phyloP scores from a whole-genome alignment of 805 yeast species.

The Saccharomycopsis sp. region DNA sequence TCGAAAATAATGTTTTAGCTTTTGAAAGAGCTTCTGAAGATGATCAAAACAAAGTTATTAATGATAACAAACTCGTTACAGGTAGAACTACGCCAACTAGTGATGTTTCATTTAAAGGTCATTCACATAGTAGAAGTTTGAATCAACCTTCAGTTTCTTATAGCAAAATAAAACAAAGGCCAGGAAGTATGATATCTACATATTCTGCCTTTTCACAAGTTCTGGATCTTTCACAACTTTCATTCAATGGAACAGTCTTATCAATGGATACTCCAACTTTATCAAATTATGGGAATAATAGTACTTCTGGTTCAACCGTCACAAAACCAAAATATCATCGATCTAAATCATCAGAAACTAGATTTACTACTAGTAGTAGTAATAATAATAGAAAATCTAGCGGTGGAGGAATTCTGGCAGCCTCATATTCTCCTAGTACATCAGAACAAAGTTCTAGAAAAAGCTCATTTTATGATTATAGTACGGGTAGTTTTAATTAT shows the following conservation, averaged over 20 bases:
- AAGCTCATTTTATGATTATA: conserved; percentile 18
- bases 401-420: conserved; percentile 12
- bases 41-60: not conserved
- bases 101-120: too few relatives aligned
- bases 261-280: conserved; percentile 16
- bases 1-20: too few relatives aligned
- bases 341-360: conserved; percentile 9
- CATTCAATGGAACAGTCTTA: conserved; percentile 16
- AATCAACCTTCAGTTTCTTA: too few relatives aligned
- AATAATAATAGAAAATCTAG: too few relatives aligned
- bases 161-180: conserved; percentile 3
- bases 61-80: too few relatives aligned
- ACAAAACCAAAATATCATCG: conserved; percentile 4
- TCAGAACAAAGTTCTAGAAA: conserved; percentile 18
- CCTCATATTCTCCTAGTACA: conserved; percentile 16
- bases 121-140: too few relatives aligned
- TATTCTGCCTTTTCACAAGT: conserved; percentile 14
- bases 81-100: too few relatives aligned
- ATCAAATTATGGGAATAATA: conserved; percentile 1
- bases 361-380: conserved; percentile 2
- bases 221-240: conserved; percentile 14
- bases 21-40: too few relatives aligned
- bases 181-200: conserved; percentile 14
- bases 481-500: conserved; percentile 11
- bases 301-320: not conserved